These are phyloP conservation scores for Oryza meridionalis DNA, from an alignment of 176 grass and related monocot species.

Conservation along the genomic window DNA sequence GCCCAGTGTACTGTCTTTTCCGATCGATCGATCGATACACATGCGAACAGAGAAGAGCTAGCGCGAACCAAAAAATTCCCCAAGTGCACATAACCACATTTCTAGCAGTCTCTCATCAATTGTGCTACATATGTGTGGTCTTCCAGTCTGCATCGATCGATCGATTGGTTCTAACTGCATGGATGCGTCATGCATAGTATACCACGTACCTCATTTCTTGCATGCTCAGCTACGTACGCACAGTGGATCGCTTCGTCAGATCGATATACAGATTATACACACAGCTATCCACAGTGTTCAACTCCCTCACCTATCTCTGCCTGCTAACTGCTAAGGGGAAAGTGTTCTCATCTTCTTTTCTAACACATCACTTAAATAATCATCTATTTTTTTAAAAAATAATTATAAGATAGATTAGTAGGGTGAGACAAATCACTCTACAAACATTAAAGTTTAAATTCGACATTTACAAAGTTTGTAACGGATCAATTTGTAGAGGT, in stretches of 20 bases:
- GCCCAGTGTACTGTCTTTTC: conserved; percentile 31
- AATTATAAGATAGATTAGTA: too few species aligned
- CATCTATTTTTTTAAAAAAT: too few species aligned
- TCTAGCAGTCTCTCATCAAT: neutral
- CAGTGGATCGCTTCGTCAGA: neutral
- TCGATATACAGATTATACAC: neutral
- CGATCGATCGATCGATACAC: conserved; percentile 4
- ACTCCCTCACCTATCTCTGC: neutral
- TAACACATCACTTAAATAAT: too few species aligned
- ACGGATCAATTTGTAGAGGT: too few species aligned
- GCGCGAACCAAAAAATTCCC: neutral
- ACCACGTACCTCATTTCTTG: too few species aligned
- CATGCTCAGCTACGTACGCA: neutral
- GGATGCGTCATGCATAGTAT: neutral
- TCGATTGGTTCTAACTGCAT: neutral
- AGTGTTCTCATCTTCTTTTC: too few species aligned
- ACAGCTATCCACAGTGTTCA: neutral
- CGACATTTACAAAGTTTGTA: too few species aligned
- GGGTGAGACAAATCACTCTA: too few species aligned
- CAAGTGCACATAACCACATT: neutral
- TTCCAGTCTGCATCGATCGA: neutral
- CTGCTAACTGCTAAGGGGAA: too few species aligned
- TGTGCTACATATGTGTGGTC: neutral
- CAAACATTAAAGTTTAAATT: too few species aligned
- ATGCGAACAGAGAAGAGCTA: neutral